A percentile compares a stretch with the other conserved stretches of the same genome.
These are phyloP conservation scores for Cadophora gregata DNA, from an alignment of 2,329 filamentous ascomycete genomes.

Conservation along the genomic window DNA sequence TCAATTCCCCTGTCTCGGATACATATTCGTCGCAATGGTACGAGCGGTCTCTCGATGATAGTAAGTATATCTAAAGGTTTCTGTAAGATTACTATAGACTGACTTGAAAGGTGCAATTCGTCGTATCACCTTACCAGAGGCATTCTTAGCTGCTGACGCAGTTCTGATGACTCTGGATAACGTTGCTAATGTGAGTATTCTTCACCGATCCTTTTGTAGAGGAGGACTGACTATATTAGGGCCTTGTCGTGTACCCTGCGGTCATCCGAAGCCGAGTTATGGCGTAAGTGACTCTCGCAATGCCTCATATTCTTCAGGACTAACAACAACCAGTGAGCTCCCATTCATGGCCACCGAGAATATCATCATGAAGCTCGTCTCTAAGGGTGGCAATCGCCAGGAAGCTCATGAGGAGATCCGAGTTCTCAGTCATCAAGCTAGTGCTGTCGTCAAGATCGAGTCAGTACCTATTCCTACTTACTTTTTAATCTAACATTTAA, in stretches of 20 bases:
- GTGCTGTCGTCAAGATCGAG: conserved; percentile 72
- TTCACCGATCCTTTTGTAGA: neutral
- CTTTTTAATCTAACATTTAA: neutral
- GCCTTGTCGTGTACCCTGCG: conserved; percentile 72
- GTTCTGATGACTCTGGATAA: conserved; percentile 73
- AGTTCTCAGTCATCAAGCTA: conserved; percentile 79
- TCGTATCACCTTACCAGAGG: conserved; percentile 67
- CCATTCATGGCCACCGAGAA: conserved; percentile 83
- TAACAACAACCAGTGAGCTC: conserved; percentile 59
- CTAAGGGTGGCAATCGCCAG: conserved; percentile 74
- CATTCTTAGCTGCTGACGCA: conserved; percentile 72
- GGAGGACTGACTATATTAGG: conserved; percentile 2
- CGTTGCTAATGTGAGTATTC: conserved; percentile 58
- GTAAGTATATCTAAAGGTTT: neutral
- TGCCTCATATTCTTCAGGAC: neutral
- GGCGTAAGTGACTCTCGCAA: conserved; percentile 44
- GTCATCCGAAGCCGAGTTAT: conserved; percentile 71
- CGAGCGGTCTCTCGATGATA: conserved; percentile 72
- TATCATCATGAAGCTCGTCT: conserved; percentile 80
- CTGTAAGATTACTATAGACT: neutral
- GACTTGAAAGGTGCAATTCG: conserved; percentile 58
- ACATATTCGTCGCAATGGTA: conserved; percentile 76
- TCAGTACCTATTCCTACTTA: conserved; percentile 43
- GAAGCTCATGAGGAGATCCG: conserved; percentile 84
- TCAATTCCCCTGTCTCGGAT: conserved; percentile 51